Evolutionary conservation across 1,139 yeast genomes (phyloP).

Genomic region (Candida tunisiensis): DNA sequence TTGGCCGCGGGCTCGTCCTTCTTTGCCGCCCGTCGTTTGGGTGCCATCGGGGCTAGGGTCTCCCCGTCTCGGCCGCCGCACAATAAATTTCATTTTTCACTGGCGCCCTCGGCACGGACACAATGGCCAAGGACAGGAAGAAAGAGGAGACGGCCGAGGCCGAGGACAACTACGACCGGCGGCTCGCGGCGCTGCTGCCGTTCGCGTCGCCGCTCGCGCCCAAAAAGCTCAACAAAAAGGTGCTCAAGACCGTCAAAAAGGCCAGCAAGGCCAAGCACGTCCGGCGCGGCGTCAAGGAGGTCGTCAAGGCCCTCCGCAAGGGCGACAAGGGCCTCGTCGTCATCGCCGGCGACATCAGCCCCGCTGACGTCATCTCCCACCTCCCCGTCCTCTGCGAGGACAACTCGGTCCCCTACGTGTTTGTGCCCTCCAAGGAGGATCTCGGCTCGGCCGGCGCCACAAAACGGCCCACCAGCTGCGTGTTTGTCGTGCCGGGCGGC

Average conservation of each 20-base stretch:
- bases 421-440: slow-evolving; percentile 95
- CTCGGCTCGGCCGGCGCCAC: slow-evolving; percentile 98
- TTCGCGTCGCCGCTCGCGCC: slow-evolving; percentile 94
- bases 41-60: neutral
- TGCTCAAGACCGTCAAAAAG: slow-evolving; percentile 88
- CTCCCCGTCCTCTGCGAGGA: slow-evolving; percentile 97
- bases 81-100: neutral
- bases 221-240: slow-evolving; percentile 88
- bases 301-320: slow-evolving; percentile 91
- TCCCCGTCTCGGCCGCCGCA: neutral
- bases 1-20: no score
- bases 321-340: slow-evolving; percentile 96
- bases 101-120: neutral
- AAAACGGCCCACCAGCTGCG: slow-evolving; percentile 97
- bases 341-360: slow-evolving; percentile 96
- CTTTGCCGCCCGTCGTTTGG: no score
- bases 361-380: slow-evolving; percentile 93
- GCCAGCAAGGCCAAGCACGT: slow-evolving; percentile 94
- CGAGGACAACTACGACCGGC: slow-evolving; percentile 78
- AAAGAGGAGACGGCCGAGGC: slow-evolving; percentile 9
- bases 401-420: slow-evolving; percentile 71
- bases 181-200: slow-evolving; percentile 79
- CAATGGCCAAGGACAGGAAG: slow-evolving; percentile 16
- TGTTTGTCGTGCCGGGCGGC: slow-evolving; percentile 95
- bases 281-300: slow-evolving; percentile 97